Evolutionary conservation across 805 yeast genomes (phyloP).

Genomic region (Cyberlindnera suaveolens): DNA sequence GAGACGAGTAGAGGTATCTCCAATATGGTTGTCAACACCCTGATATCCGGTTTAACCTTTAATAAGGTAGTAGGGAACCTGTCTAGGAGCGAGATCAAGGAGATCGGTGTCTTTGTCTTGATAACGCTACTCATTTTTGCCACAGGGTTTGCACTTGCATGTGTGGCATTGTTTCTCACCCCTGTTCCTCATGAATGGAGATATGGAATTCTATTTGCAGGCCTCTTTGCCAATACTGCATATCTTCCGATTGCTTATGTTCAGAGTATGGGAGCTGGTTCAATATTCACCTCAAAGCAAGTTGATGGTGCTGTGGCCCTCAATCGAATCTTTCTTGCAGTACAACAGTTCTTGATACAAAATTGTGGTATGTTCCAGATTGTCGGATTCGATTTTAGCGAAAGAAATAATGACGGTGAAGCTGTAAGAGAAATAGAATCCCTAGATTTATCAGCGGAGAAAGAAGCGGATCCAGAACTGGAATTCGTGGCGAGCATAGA

Average conservation of each 20-base stretch:
- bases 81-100: conserved; percentile 44
- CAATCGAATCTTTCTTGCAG: conserved; percentile 35
- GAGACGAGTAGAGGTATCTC: conserved; percentile 47
- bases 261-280: conserved; percentile 38
- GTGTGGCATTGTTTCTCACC: conserved; percentile 29
- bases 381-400: conserved; percentile 62
- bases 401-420: conserved; percentile 1
- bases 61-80: conserved; percentile 46
- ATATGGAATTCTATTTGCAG: conserved; percentile 43
- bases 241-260: conserved; percentile 50
- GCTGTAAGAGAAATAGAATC: no score
- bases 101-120: conserved; percentile 38
- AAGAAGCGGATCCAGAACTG: no score
- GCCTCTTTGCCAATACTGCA: conserved; percentile 44
- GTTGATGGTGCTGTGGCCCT: conserved; percentile 44
- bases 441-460: no score
- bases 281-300: conserved; percentile 31
- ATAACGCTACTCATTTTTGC: conserved; percentile 26
- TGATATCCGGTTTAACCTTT: conserved; percentile 50
- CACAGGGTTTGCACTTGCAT: conserved; percentile 36
- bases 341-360: conserved; percentile 57
- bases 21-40: conserved; percentile 45
- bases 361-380: conserved; percentile 70
- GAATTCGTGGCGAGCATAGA: no score
- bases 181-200: conserved; percentile 42